Base-by-base conservation (phyloP, 177 flowering plant species). In the Vitis hybrid region DNA sequence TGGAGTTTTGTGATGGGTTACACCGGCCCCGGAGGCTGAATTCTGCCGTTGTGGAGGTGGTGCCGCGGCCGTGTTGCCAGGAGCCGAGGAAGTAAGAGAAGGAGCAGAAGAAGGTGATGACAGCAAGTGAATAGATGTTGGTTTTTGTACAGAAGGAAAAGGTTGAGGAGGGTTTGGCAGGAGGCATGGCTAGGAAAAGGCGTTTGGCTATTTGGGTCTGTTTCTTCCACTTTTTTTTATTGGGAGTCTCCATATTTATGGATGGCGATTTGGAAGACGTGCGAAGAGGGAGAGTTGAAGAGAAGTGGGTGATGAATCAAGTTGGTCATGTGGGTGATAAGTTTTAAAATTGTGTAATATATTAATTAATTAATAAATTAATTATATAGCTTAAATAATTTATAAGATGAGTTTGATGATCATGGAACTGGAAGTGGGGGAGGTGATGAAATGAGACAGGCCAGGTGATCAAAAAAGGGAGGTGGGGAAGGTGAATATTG, bases 51-150 rank as follows among this genome's bases (percentile, higher is more conserved):
- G 60, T 52, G 65, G 62, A 7, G 71, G 28, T 14, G 69, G 44
- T 1, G 71, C 19, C 6, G 72, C 74, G 70, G 71, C 73, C 65
- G 75, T 68, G 75, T 24, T 77, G 83, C 84, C 85, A 82, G 38
- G 53, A 33, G 57, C 87, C 89, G 61, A 86, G 61, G 68, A 82
- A 58, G 68, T 84, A 86, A 14, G 75, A 82, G 73, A 72, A 8
- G 61, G 69, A 55, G 62, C 84, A 84, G 59, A 82, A 80, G 76
- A 78, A 49, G 65, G 59, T 2, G 60, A 82, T 11, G 18, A 80
- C n/a, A 9, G 61, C 17, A 1, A 69, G 1, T 1, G 73, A 17
- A 19, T 9, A 77, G 20, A 74, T 52, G 18, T 58, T 72, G 5
- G 11, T 57, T 20, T 51, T 65, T 62, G 33, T 54, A 50, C 68